Evolutionary conservation across 305 asterid genomes (phyloP).

Genomic region (Fraxinus velutina): DNA sequence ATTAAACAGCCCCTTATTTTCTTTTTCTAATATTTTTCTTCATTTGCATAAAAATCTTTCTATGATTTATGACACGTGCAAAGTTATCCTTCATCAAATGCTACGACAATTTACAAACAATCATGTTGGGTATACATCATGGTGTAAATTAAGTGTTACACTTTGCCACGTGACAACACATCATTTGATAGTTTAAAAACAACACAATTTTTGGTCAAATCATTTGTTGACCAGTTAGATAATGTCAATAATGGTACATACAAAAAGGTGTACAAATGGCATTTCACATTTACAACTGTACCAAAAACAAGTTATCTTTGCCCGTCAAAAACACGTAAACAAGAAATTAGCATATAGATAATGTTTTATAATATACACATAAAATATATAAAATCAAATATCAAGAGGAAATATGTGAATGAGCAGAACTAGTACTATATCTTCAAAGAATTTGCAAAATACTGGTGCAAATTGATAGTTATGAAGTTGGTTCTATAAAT

Average conservation of each 20-base stretch:
- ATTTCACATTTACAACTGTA: background rate
- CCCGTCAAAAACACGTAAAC: background rate
- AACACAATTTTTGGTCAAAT: too few relatives aligned
- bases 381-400: background rate
- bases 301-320: background rate
- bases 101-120: background rate
- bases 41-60: background rate
- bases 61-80: background rate
- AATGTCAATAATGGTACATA: too few relatives aligned
- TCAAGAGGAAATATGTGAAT: background rate
- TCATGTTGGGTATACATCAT: too few relatives aligned
- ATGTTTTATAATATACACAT: background rate
- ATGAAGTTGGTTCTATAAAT: slow-evolving; percentile 28
- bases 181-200: too few relatives aligned
- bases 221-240: background rate
- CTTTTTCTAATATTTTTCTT: background rate
- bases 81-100: background rate
- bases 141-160: too few relatives aligned
- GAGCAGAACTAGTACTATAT: background rate
- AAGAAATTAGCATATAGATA: background rate
- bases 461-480: background rate
- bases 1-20: background rate
- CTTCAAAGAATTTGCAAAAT: background rate
- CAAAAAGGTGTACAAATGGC: too few relatives aligned
- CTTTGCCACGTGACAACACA: too few relatives aligned